Evolutionary conservation across 1,139 yeast genomes (phyloP).

Genomic region (Pichia norvegensis): DNA sequence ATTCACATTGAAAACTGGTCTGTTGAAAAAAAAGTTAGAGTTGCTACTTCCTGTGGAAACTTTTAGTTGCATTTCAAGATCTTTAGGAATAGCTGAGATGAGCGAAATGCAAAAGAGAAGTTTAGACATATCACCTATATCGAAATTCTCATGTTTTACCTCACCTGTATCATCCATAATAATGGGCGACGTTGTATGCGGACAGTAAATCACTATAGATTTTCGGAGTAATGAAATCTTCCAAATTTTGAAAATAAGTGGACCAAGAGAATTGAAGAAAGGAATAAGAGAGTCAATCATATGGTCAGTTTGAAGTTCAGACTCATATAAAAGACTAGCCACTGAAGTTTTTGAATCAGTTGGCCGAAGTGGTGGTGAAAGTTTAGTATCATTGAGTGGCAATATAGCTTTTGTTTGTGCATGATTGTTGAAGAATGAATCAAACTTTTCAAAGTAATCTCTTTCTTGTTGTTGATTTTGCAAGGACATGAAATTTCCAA

Average conservation of each 20-base stretch:
- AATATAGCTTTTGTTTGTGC: slow-evolving; percentile 2
- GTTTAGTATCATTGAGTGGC: not conserved
- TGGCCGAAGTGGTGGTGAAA: not conserved
- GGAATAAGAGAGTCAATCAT: slow-evolving; percentile 42
- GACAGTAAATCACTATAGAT: slow-evolving; percentile 45
- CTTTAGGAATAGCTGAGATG: slow-evolving; percentile 41
- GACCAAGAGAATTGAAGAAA: slow-evolving; percentile 54
- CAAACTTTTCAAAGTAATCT: slow-evolving; percentile 22
- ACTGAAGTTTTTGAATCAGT: not conserved
- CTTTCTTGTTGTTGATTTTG: slow-evolving; percentile 15
- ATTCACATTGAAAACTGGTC: slow-evolving; percentile 59
- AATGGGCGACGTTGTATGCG: slow-evolving; percentile 8
- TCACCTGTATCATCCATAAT: slow-evolving; percentile 14
- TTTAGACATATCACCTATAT: slow-evolving; percentile 37
- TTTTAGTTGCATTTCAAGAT: slow-evolving; percentile 21
- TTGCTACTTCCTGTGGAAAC: slow-evolving; percentile 22
- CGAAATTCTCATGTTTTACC: slow-evolving; percentile 19
- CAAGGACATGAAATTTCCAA: slow-evolving; percentile 34
- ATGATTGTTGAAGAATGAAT: slow-evolving; percentile 28
- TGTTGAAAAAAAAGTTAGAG: slow-evolving; percentile 30
- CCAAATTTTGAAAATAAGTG: slow-evolving; percentile 64
- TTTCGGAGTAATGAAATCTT: slow-evolving; percentile 59
- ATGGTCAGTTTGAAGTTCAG: slow-evolving; percentile 31
- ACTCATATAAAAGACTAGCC: slow-evolving; percentile 1
- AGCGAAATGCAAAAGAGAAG: slow-evolving; percentile 42